Base-by-base conservation (phyloP, 2,329 filamentous ascomycete genomes). In the Ramularia endophylla region DNA sequence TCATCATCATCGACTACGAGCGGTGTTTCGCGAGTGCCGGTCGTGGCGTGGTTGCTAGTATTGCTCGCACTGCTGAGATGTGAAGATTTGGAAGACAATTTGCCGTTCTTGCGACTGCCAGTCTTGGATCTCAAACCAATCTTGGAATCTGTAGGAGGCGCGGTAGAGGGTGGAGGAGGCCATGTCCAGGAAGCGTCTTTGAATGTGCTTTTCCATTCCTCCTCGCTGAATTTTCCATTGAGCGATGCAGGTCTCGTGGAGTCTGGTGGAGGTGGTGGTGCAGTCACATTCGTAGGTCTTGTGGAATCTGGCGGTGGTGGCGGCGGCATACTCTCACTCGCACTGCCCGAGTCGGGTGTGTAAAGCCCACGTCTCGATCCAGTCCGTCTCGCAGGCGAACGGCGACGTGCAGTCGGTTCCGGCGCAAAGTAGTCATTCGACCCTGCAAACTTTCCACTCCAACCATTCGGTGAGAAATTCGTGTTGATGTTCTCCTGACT, bases 401-500 rank as follows among this genome's bases (percentile, higher is more conserved):
- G 43, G 15, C 40, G 36, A 5, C 50, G 45, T 20, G 40, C 38
- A 33, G 46, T 38, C 37, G 25, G 37, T 43, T 13, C 38, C 16
- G 43, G 43, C 40, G 62, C 58, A 48, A 72, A 71, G 48, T 70
- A 69, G 36, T 69, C 65, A 5, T 60, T 52, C 22, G 55, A 61
- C 32, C 66, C 66, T 30, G 46, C 37, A 47, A 73, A 73, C 34
- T 64, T 67, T 28, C 68, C 69, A 50, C 61, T 63, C 64, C 67
- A 72, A 20, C 67, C 67, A 17, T 61, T 61, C 16, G 69, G 65
- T 6, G 67, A 67, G 50, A 72, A 73, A 19, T 66, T 69, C 37
- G 69, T 69, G 43, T 72, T 71, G 57, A 73, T 71, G 44, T 64
- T 65, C 43, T 72, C 70, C 33, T 67, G 64, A 46, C 70, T 73